These are phyloP conservation scores for Sechiopsis laciniata DNA, from an alignment of 306 rosid genomes.

Conservation along the genomic window DNA sequence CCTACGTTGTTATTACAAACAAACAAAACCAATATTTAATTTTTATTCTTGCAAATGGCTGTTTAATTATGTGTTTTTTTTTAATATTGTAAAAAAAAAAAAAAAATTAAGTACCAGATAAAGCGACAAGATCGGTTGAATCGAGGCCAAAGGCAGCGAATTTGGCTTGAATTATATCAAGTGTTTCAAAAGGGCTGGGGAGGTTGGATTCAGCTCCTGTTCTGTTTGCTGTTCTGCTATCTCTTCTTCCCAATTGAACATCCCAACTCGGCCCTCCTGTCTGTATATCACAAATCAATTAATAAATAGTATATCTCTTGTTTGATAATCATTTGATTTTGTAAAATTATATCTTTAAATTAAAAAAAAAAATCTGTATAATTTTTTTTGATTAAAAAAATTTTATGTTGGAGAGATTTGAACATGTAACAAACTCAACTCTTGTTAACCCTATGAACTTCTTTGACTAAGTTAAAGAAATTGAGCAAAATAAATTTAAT, in stretches of 20 bases:
- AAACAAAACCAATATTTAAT: neutral
- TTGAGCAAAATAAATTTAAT: too few species aligned
- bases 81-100: too few species aligned
- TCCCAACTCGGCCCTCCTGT: slow-evolving; percentile 29
- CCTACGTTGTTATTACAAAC: slow-evolving; percentile 22
- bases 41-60: neutral
- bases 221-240: slow-evolving; percentile 25
- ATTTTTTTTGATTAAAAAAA: too few species aligned
- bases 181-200: slow-evolving; percentile 20
- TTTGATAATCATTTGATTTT: too few species aligned
- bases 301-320: neutral
- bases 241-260: slow-evolving; percentile 36
- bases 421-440: too few species aligned
- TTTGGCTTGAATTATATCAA: neutral
- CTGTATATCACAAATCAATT: neutral
- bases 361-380: too few species aligned
- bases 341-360: too few species aligned
- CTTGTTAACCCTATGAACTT: too few species aligned
- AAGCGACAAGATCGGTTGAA: slow-evolving; percentile 29
- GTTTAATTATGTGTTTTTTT: neutral
- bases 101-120: slow-evolving; percentile 23
- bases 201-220: slow-evolving; percentile 20
- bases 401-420: too few species aligned
- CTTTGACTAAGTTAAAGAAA: too few species aligned
- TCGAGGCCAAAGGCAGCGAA: slow-evolving; percentile 26